These are phyloP conservation scores for Cynanchum wilfordii DNA, from an alignment of 257 asterid species.

Conservation along the genomic window DNA sequence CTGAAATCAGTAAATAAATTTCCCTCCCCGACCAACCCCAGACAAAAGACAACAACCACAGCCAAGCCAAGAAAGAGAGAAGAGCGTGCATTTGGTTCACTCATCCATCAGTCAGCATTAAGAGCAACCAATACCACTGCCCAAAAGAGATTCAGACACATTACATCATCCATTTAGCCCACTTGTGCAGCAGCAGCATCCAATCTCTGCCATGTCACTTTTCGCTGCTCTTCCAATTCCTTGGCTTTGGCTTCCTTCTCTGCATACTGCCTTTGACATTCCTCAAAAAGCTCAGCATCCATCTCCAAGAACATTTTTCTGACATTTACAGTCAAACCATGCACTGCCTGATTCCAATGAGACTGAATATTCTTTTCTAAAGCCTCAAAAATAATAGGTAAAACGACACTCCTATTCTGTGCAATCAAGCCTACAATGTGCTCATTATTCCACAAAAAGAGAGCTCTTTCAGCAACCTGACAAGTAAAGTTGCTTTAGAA, in stretches of 20 bases:
- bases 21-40: not conserved
- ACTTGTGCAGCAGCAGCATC: constrained; percentile 44
- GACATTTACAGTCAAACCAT: constrained; percentile 55
- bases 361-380: constrained; percentile 60
- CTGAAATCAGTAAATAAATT: constrained; percentile 19
- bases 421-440: constrained; percentile 61
- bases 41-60: constrained; percentile 31
- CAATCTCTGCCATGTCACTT: constrained; percentile 66
- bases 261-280: constrained; percentile 54
- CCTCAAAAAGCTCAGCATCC: constrained; percentile 65
- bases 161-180: constrained; percentile 19
- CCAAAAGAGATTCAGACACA: constrained; percentile 10
- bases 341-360: constrained; percentile 85
- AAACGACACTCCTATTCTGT: constrained; percentile 50
- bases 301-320: constrained; percentile 65
- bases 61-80: constrained; percentile 9
- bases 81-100: constrained; percentile 15
- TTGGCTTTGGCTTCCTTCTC: constrained; percentile 42
- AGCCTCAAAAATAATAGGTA: constrained; percentile 69
- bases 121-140: constrained; percentile 13
- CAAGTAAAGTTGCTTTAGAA: constrained; percentile 18
- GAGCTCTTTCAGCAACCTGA: constrained; percentile 87
- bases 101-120: constrained; percentile 25
- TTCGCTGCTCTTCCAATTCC: constrained; percentile 52
- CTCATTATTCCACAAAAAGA: constrained; percentile 70